Base-by-base conservation (phyloP, 2,329 filamentous ascomycete genomes). In the Alternaria sp. region DNA sequence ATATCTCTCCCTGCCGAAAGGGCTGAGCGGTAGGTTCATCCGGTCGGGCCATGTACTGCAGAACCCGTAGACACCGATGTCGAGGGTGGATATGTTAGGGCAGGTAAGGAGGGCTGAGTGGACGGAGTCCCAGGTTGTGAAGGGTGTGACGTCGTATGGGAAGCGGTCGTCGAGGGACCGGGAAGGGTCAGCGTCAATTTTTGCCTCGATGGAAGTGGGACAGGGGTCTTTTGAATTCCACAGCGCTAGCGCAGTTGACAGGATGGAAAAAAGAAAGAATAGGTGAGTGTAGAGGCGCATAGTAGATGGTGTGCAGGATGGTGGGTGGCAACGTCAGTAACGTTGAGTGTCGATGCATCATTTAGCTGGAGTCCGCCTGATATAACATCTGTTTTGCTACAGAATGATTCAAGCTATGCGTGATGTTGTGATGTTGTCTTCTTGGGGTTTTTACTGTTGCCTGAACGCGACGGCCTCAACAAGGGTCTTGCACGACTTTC, bases 31-130 rank as follows among this genome's bases (percentile, higher is more conserved):
- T 20, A 70, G 59, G 11, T 64, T 61, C 53, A 55, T 58, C 10
- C 54, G 57, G 10, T 54, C 54, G 6, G 62, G 55, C 25, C 30
- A 60, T 37, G 45, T 53, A 14, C 8, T 61, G 45, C 63, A 68
- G 25, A 56, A 61, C 7, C 55, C 12, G 4, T 53, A 37, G 43
- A 70, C 37, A 8, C 43, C 43, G 6, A 70, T 62, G 28, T 71
- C 62, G 15, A 70, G 59, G 15, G 44, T 26, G 8, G 61, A 60
- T 25, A 70, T 60, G 23, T 70, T 67, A n/a, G 58, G 69, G 23
- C 67, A 70, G 15, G 51, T 44, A 6, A 56, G 9, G 2, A 70
- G 55, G 3, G 63, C 63, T 10, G 37, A 18, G 37, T 69, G 65
- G 14, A 65, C 44, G 3, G 58, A 25, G 12, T 46, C 41, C 58